These are phyloP conservation scores for Mycena maculata DNA, from an alignment of 768 basidiomycete species.

Conservation along the genomic window DNA sequence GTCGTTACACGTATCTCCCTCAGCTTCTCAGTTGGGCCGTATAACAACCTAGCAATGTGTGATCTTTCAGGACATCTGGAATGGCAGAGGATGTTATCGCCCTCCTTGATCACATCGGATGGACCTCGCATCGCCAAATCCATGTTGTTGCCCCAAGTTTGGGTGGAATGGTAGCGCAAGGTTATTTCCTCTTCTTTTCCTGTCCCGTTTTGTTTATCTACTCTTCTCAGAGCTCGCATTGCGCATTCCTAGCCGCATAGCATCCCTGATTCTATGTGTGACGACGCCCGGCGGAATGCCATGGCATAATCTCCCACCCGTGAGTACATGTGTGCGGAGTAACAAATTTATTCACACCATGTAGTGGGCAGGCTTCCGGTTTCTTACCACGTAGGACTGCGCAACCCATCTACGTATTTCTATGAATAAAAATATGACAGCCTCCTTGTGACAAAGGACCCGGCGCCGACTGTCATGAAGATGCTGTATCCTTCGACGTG, in stretches of 20 bases:
- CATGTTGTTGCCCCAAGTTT: constrained; percentile 83
- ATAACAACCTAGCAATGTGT: not conserved
- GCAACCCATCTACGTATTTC: too few species aligned
- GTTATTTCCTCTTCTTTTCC: constrained; percentile 45
- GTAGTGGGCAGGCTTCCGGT: constrained; percentile 42
- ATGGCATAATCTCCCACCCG: constrained; percentile 74
- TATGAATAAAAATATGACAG: constrained; percentile 24
- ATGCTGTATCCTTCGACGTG: constrained; percentile 72
- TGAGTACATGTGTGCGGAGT: constrained; percentile 44
- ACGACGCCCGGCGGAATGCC: constrained; percentile 73
- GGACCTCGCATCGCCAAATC: constrained; percentile 69
- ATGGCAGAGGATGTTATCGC: constrained; percentile 83
- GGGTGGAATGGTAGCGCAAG: constrained; percentile 88
- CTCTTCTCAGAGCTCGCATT: constrained; percentile 68
- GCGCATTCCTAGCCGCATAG: constrained; percentile 73
- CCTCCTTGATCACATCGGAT: constrained; percentile 77
- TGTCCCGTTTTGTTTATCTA: not conserved
- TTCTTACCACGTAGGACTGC: constrained; percentile 47
- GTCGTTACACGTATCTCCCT: constrained; percentile 88
- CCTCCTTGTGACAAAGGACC: constrained; percentile 58
- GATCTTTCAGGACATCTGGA: constrained; percentile 65
- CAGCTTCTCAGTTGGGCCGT: too few species aligned
- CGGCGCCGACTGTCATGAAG: constrained; percentile 60
- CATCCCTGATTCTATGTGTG: constrained; percentile 72
- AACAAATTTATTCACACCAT: not conserved